Conservation (phyloP, 305 asterid species). For the Fraxinus nigra region DNA sequence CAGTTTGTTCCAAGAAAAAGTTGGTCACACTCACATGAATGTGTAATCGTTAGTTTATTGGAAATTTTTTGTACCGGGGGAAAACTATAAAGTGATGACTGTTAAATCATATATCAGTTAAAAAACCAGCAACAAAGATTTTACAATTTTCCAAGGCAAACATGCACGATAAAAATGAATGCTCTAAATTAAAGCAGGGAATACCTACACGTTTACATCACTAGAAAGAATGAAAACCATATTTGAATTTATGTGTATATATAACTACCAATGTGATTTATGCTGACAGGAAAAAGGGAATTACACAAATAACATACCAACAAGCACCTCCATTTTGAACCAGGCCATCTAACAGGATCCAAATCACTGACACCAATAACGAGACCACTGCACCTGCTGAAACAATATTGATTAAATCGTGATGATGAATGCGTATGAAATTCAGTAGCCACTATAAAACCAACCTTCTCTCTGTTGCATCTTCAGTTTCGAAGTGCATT, state of each 20-base stretch:
- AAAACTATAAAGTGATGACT: not conserved
- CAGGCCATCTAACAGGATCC: conserved; percentile 90
- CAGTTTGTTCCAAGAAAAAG: not conserved
- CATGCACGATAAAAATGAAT: not conserved
- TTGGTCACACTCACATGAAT: not conserved
- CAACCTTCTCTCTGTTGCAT: conserved; percentile 91
- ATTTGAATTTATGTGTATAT: not conserved
- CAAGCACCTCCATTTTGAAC: conserved; percentile 91
- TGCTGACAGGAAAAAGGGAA: not conserved
- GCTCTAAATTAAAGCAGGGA: not conserved
- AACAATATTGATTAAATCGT: conserved; percentile 16
- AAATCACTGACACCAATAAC: conserved; percentile 68
- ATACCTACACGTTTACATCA: not conserved
- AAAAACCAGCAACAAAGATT: not conserved
- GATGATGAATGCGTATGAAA: not conserved
- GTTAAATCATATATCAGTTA: not conserved
- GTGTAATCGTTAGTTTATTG: not conserved
- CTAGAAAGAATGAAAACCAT: not conserved
- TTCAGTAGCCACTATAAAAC: conserved; percentile 8
- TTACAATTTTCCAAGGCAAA: not conserved
- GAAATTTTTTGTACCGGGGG: not conserved
- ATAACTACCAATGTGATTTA: not conserved
- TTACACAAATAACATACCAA: conserved; percentile 44
- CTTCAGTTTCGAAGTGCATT: conserved; percentile 83
- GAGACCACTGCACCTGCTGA: conserved; percentile 70